Evolutionary conservation across 83 land plant species (phyloP), one percentile per base, ranked within the genome.

Genomic region (Thuja plicata): DNA sequence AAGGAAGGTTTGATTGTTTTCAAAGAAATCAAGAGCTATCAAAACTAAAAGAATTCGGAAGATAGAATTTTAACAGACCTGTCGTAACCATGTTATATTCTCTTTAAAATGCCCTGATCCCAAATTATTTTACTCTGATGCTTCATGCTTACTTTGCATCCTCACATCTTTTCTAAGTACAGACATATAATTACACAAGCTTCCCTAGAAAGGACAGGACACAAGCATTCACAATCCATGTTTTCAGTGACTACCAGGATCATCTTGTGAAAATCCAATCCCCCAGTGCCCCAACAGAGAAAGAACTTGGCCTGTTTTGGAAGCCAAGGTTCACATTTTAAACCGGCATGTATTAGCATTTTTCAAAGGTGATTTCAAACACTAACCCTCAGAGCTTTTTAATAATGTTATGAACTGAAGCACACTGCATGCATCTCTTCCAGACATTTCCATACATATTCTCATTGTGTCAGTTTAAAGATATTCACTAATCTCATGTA

Each of bases 401-500:
- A 74, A 32, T 3, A 30, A 32, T 74, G 78, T 74, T 32, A 32
- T 12, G 78, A 74, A 9, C 78, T 74, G 15, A 2, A 74, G 13
- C 12, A 74, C 38, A 34, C 3, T 24, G 15, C 34, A 34, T 74
- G 78, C 78, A 74, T 74, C 78, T 10, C 35, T 73, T 73, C 77
- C 84, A 38, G 38, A 82, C 21, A 21, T 41, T 82, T 5, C 52
- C 34, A 19, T 41, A n/a, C n/a, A 40, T 41, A 21, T 41, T 91
- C 89, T 45, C 70, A 84, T n/a, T 45, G 57, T 30, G 88, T 30
- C 91, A 89, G 91, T 90, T 92, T 91, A 88, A 95, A 84, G 40
- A 54, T 87, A 85, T 94, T 87, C 76, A 93, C 84, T 85, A 95
- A 85, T 54, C 55, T 87, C 82, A 82, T 85, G 78, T 93, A 91